A percentile compares a stretch with the other conserved stretches of the same genome.
Conservation (phyloP, 768 basidiomycete genomes). For the Mycena filopes region DNA sequence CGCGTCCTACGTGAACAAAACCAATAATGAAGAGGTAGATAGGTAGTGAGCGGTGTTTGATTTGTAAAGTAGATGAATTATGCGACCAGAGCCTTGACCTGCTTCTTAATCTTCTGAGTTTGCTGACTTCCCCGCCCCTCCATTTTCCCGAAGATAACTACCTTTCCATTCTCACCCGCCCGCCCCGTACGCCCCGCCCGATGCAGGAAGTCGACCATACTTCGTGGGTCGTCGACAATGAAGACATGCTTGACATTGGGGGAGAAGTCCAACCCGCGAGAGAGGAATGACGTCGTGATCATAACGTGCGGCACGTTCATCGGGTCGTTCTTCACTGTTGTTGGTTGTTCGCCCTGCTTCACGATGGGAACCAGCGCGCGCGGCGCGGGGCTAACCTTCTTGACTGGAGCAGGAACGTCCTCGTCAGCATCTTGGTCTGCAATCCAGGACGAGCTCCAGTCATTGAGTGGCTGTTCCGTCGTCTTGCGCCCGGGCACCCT, state of each 20-base stretch:
- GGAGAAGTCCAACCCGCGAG: conserved; percentile 89
- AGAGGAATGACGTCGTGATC: conserved; percentile 91
- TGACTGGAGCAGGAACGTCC: neutral
- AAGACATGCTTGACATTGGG: conserved; percentile 84
- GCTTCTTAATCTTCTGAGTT: conserved; percentile 61
- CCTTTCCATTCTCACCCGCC: conserved; percentile 75
- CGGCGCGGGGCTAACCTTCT: neutral
- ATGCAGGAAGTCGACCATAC: conserved; percentile 93
- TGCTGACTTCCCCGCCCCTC: conserved; percentile 70
- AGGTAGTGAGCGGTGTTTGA: conserved; percentile 2
- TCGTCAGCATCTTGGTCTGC: conserved; percentile 23
- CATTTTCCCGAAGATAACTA: conserved; percentile 80
- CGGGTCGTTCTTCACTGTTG: conserved; percentile 37
- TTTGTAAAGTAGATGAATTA: conserved; percentile 1
- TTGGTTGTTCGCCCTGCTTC: conserved; percentile 13
- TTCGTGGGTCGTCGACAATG: conserved; percentile 88
- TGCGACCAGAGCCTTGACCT: conserved; percentile 53
- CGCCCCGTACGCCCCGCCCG: conserved; percentile 87
- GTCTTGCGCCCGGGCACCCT: conserved; percentile 35
- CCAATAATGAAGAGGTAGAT: neutral
- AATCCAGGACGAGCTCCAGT: conserved; percentile 20
- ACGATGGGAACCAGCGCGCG: conserved; percentile 1
- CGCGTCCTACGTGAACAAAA: too few relatives aligned
- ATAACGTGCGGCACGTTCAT: conserved; percentile 70
- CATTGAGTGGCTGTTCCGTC: conserved; percentile 3